These are phyloP conservation scores for Gastrolobium bilobum DNA, from an alignment of 306 rosid species.

Conservation along the genomic window DNA sequence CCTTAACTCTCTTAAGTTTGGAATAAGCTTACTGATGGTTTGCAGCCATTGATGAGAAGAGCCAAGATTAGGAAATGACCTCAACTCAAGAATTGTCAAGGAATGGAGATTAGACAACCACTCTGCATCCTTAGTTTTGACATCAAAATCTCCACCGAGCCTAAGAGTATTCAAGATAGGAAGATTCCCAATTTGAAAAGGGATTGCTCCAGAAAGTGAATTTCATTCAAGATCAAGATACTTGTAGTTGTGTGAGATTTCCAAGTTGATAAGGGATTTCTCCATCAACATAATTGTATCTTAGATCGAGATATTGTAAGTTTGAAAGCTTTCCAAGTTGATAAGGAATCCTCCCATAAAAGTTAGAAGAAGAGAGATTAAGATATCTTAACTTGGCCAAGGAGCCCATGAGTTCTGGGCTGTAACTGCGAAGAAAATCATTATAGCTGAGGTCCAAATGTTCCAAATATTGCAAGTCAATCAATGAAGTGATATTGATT, in stretches of 20 bases:
- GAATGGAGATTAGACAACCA: conserved; percentile 22
- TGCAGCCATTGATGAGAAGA: not conserved
- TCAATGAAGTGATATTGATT: conserved; percentile 2
- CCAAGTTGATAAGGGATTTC: conserved; percentile 10
- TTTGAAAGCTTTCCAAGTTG: conserved; percentile 10
- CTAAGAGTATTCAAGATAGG: not conserved
- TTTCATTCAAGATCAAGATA: not conserved
- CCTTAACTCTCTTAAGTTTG: not conserved
- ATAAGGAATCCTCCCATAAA: conserved; percentile 3
- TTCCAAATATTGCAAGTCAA: not conserved
- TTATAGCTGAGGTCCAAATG: conserved; percentile 36
- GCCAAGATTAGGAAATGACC: not conserved
- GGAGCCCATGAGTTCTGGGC: not conserved
- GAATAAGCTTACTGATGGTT: not conserved
- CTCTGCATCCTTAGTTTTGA: not conserved
- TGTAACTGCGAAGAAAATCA: fast-evolving
- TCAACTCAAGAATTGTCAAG: conserved; percentile 1
- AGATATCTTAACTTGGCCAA: conserved; percentile 31
- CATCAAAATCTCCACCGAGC: not conserved
- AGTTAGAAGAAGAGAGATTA: fast-evolving
- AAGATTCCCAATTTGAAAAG: conserved; percentile 7
- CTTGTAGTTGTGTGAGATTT: not conserved
- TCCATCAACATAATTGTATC: not conserved
- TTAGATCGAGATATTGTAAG: not conserved
- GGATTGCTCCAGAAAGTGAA: not conserved